Evolutionary conservation across 148 eudicot genomes (phyloP), one percentile per base, ranked within the genome.

Genomic region (Rhododendron mucronatum): DNA sequence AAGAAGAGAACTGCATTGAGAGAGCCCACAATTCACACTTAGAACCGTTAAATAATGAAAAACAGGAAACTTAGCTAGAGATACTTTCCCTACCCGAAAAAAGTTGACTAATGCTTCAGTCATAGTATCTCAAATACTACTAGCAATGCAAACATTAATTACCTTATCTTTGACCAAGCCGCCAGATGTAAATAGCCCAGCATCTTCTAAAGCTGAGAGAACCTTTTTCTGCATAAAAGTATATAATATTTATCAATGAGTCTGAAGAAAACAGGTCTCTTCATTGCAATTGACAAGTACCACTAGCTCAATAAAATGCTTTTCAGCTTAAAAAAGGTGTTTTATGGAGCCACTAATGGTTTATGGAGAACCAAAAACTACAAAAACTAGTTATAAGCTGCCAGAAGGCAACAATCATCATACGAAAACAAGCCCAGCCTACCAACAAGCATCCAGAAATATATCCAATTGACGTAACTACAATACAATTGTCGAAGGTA

Each of bases 131-230:
- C 76, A 44, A 41, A 26, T 21, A 65, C 5, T 44, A 41, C 37
- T 4, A 61, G 74, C 44, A 41, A 57, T 21, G 26, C 47, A 53
- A 16, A 35, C 26, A 18, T 13, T 18, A 59, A 11, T 55, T 93
- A 97, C 99, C 99, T 97, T 97, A 87, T 97, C 98, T 89, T 93
- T 97, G 53, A 95, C 87, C 90, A 97, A 89, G 86, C 98, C 96
- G 47, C 98, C 95, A 23, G 98, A 95, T 86, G 95, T 93, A 61
- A 95, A 97, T 79, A 95, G 81, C 44, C 98, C 99, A 87, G 98
- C 98, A 89, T 93, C 93, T 92, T 95, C 98, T 87, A 97, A 88
- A 86, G 99, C 98, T 28, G 37, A 75, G 61, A 95, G 91, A 85
- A 93, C 98, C 87, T 89, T 97, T 92, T 92, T 93, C 99, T 97